Base-by-base conservation (phyloP, 2,329 filamentous ascomycete species). In the Cyphellophora europaea region DNA sequence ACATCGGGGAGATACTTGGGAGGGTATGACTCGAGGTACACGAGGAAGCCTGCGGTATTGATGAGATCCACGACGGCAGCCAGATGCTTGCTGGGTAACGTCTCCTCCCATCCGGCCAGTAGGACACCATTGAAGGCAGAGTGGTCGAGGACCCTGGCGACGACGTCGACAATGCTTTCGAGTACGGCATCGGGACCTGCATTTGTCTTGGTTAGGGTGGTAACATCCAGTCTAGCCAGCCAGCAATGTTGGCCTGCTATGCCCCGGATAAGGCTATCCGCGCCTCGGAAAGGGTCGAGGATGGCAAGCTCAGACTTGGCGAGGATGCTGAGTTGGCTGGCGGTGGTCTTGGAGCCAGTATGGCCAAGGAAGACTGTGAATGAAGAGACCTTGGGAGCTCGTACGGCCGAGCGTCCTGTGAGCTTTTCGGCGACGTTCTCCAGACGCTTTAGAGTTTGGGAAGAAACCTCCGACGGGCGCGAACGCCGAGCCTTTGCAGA, bases 301-400 rank as follows among this genome's bases (percentile, higher is more conserved):
- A 65, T 52, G 25, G 66, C 38, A n/a, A 66, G 40, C 33, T 67
- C 62, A 59, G 59, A 66, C 46, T 56, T 50, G 23, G 50, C 36
- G n/a, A 67, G 48, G 5, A 67, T 31, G n/a, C 41, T 45, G 13
- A 48, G 36, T 39, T 66, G 52, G 13, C 48, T 38, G 11, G 37
- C 33, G 3, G 54, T 58, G 5, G 53, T 51, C 4, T 57, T 55
- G 18, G 36, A 43, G 12, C 45, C 41, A 31, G 66, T 62, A 16
- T 42, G 40, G 11, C 64, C 64, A 5, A 67, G 51, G 42, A 62
- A 67, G 6, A 65, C 56, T 4, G 62, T 62, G 45, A 62, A 63
- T 3, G 58, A 37, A 13, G 13, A 11, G 12, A 18, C 13, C 12
- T 32, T 34, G n/a, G 21, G 21, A n/a, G n/a, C 21, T 32, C 46